Base-by-base conservation (phyloP, 345 rosid species). In the Stellera chamaejasme region DNA sequence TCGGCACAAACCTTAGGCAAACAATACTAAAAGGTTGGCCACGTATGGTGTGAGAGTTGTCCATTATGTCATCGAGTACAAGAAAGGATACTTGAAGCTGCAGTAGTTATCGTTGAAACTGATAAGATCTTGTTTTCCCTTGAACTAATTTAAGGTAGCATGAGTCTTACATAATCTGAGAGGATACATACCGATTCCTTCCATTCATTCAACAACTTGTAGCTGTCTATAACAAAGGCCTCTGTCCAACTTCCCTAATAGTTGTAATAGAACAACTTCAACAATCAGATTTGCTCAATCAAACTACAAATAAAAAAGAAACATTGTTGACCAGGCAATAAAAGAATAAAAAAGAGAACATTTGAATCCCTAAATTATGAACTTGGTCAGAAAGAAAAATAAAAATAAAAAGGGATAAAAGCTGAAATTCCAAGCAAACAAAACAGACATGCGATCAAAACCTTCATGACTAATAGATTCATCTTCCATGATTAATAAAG, bases 31-130 rank as follows among this genome's bases (percentile, higher is more conserved):
- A 88, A 67, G 92, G 90, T 43, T 81, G 94, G 45, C 88, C 93
- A 68, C 90, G 93, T 8, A 90, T 80, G 3, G 88, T 81, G 65
- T 82, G 83, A 57, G 96, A 85, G 64, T 66, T 72, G 63, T 88
- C 96, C 93, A 85, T 85, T 15, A 88, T 85, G 65, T 88, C 96
- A 65, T 88, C 96, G 55, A 82, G 81, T 58, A 88, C 86, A 65
- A 88, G 82, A 65, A 76, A 79, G 66, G 71, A 81, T 60, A 93
- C 96, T 67, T 88, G 96, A 65, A 82, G 82, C 94, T 84, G 78
- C 73, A 73, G 27, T 57, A 59, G 49, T 68, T 16, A 58, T 42
- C 3, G n/a, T 32, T 13, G 61, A 1, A 52, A 56, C 52, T 39
- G 43, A 53, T 56, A 58, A 62, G 51, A 43, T 50, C 39, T 39